A percentile compares a stretch with the other conserved stretches of the same genome.
Conservation (phyloP, 1,284 basidiomycete genomes). For the Inonotus hispidus region DNA sequence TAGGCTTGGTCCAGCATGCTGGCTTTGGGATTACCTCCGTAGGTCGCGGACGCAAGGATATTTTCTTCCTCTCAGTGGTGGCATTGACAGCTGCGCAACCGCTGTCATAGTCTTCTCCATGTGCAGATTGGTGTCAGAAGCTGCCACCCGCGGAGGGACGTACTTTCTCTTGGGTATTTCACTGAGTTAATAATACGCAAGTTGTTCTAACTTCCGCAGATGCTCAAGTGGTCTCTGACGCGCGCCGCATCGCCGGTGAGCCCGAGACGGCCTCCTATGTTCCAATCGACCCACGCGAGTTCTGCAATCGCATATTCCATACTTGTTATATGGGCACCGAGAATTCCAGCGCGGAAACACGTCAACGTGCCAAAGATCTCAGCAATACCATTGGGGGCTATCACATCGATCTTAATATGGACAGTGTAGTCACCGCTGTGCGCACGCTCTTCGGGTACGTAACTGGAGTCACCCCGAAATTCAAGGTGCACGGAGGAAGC, state of each 20-base stretch:
- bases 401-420: slow-evolving; percentile 96
- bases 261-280: slow-evolving; percentile 75
- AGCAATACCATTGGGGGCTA: slow-evolving; percentile 90
- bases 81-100: slow-evolving; percentile 96
- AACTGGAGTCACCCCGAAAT: slow-evolving; percentile 79
- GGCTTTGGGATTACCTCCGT: slow-evolving; percentile 98
- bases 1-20: slow-evolving; percentile 94
- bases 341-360: slow-evolving; percentile 87
- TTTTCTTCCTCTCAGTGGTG: slow-evolving; percentile 95
- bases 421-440: slow-evolving; percentile 81
- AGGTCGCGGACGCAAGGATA: slow-evolving; percentile 93
- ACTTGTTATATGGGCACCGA: slow-evolving; percentile 99
- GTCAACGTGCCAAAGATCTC: slow-evolving; percentile 81
- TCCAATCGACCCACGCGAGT: slow-evolving; percentile 83
- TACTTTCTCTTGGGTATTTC: slow-evolving; percentile 1
- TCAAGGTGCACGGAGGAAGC: slow-evolving; percentile 85
- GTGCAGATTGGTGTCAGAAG: slow-evolving; percentile 86
- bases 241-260: slow-evolving; percentile 84
- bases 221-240: slow-evolving; percentile 85
- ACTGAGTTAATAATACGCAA: not conserved
- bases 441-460: slow-evolving; percentile 80
- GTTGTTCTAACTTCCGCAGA: slow-evolving; percentile 44
- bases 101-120: slow-evolving; percentile 94
- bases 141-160: slow-evolving; percentile 66
- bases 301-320: slow-evolving; percentile 86